Evolutionary conservation across 2,329 filamentous ascomycete species (phyloP), one percentile per base, ranked within the genome.

Genomic region (Metarhizium album): DNA sequence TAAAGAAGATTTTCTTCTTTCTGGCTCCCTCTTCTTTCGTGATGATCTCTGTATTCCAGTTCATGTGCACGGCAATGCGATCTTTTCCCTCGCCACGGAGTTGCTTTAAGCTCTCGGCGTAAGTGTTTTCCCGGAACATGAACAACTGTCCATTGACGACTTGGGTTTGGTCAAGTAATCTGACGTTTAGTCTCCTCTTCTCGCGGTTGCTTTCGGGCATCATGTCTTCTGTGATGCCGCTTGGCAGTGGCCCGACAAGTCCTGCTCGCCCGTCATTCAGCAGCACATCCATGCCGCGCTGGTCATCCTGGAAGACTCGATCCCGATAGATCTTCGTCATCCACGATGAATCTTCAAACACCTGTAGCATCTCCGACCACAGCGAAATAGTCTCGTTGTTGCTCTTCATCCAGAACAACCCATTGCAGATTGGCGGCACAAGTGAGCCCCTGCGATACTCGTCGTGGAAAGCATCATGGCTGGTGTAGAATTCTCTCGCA

Each of bases 261-360:
- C 27, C 35, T 23, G 47, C 47, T 16, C 47, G 37, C 11, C 47
- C 47, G n/a, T 48, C 47, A 18, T 48, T 48, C 31, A 48, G 38
- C 47, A 48, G 27, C n/a, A 48, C 47, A 20, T 48, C 47, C 35
- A 48, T 48, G 38, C 47, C 47, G 14, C 47, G 47, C 47, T 48
- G 47, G 23, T 48, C 47, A 23, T 48, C 47, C 16, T 24, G 35
- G 38, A 48, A 48, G 13, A 42, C 35, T 3, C 23, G 27, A 8
- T 2, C 13, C 13, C 46, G 46, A 22, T 38, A 47, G 4, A 38
- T 40, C 7, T 22, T 20, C 46, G n/a, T 27, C 11, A 11, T 4
- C 35, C 33, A 40, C 20, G 13, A 31, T 3, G 46, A 18, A 20
- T 33, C 31, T 37, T 48, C 37, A 23, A 48, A 48, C 11, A 48